Evolutionary conservation across 805 yeast genomes (phyloP).

Genomic region (Cyberlindnera sargentensis): DNA sequence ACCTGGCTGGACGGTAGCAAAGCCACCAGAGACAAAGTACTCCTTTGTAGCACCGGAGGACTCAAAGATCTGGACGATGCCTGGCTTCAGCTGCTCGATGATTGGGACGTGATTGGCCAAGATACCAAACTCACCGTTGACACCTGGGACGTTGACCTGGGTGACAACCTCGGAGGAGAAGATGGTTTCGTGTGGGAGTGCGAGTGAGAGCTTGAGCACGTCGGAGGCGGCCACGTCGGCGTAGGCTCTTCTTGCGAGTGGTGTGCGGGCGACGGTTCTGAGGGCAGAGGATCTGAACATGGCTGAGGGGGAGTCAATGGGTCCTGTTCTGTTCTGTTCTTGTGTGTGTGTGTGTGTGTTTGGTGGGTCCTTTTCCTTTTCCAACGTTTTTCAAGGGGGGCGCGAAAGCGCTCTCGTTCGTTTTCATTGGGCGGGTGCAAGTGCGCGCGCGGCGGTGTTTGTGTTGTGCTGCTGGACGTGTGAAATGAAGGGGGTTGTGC

Average conservation of each 20-base stretch:
- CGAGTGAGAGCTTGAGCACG: slow-evolving; percentile 78
- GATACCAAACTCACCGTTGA: slow-evolving; percentile 94
- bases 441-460: neutral
- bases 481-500: neutral
- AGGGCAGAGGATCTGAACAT: slow-evolving; percentile 25
- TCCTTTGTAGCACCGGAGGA: slow-evolving; percentile 63
- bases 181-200: slow-evolving; percentile 78
- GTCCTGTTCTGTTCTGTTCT: neutral
- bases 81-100: slow-evolving; percentile 94
- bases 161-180: slow-evolving; percentile 40
- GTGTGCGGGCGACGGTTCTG: slow-evolving; percentile 30
- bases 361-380: neutral
- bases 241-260: slow-evolving; percentile 67
- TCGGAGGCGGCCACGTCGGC: slow-evolving; percentile 78
- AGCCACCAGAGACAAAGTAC: slow-evolving; percentile 92
- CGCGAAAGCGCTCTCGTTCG: neutral
- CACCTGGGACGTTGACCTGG: slow-evolving; percentile 94
- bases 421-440: slow-evolving; percentile 1
- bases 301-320: slow-evolving; percentile 1
- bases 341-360: neutral
- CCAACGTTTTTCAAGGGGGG: slow-evolving; percentile 1
- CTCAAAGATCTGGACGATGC: slow-evolving; percentile 87
- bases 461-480: neutral
- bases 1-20: slow-evolving; percentile 94
- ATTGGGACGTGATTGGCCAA: slow-evolving; percentile 97